Evolutionary conservation across 2,329 filamentous ascomycete genomes (phyloP), one percentile per base, ranked within the genome.

Genomic region (Colletotrichum aenigma): DNA sequence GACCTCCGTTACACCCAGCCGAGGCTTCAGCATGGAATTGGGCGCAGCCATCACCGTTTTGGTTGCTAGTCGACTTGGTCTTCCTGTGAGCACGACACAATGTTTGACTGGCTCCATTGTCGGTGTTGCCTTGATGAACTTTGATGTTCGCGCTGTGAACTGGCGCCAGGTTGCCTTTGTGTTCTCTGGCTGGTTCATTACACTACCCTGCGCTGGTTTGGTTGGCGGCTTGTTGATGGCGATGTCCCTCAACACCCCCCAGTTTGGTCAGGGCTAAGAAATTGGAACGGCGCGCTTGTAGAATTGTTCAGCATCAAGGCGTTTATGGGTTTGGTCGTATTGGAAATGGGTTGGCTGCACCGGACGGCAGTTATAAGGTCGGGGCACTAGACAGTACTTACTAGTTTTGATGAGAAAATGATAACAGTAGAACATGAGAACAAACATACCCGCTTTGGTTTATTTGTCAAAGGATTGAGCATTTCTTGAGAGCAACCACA

Each of bases 11-110:
- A 34, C 32, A 34, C 32, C 32, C 32, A 34, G 32, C 32, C 32
- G 32, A 34, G 32, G 32, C 32, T 34, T 34, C 32, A 34, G 32
- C 32, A 34, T 34, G 32, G 32, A 34, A 34, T 34, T 34, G 32
- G 32, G 32, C 6, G 32, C 32, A 3, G 32, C 32, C 6, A 82
- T 87, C 71, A 81, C 80, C n/a, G 78, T 81, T 16, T 43, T 81
- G 24, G 38, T 80, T 8, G 78, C 79, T 15, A 79, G 75, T 24
- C 68, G 78, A 7, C 77, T 80, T 7, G 76, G 75, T 15, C 78
- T 82, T 5, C 81, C 81, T 26, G 78, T 82, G 28, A 78, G 76
- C n/a, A 82, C 81, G 0, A 81, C 81, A 0, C 80, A 81, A 75
- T 80, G 79, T 61, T 67, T 82, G 36, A 81, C 79, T 16, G 81